Evolutionary conservation across 2,329 filamentous ascomycete species (phyloP).

Genomic region (Phaeosphaeria sp.): DNA sequence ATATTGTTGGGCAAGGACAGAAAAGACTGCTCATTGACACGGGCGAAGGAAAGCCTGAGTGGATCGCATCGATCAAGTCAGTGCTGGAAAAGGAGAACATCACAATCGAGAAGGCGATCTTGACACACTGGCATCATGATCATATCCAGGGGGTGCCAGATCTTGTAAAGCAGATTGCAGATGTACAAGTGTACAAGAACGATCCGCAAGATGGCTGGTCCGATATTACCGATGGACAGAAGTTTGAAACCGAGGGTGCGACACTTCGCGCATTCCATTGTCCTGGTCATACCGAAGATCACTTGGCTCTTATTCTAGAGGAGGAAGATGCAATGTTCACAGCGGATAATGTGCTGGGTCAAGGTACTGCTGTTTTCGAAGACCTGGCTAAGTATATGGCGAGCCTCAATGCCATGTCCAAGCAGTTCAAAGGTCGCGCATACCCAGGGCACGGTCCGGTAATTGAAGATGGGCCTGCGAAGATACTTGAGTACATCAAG

Average conservation of each 20-base stretch:
- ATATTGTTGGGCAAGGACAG: constrained; percentile 79
- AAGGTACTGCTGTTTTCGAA: constrained; percentile 86
- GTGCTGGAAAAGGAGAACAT: constrained; percentile 73
- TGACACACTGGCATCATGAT: constrained; percentile 94
- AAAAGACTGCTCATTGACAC: constrained; percentile 86
- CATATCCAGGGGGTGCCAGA: constrained; percentile 80
- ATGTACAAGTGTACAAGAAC: constrained; percentile 70
- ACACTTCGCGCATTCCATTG: constrained; percentile 71
- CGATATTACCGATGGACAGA: constrained; percentile 64
- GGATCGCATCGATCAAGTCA: constrained; percentile 70
- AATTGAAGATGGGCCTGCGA: constrained; percentile 73
- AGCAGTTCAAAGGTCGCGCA: constrained; percentile 69
- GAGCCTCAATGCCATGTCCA: constrained; percentile 73
- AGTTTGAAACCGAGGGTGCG: constrained; percentile 64
- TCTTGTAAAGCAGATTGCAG: constrained; percentile 68
- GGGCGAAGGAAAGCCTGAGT: constrained; percentile 78
- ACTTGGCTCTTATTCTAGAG: constrained; percentile 77
- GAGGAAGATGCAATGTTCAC: constrained; percentile 87
- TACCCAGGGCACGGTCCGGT: constrained; percentile 90
- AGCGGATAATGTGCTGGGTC: constrained; percentile 85
- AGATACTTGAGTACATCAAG: constrained; percentile 80
- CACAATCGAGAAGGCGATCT: constrained; percentile 70
- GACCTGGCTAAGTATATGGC: constrained; percentile 72
- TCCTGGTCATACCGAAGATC: constrained; percentile 82
- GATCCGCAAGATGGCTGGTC: constrained; percentile 59